Evolutionary conservation across 2,329 filamentous ascomycete species (phyloP), one percentile per base, ranked within the genome.

Genomic region (Neofusicoccum ribis): DNA sequence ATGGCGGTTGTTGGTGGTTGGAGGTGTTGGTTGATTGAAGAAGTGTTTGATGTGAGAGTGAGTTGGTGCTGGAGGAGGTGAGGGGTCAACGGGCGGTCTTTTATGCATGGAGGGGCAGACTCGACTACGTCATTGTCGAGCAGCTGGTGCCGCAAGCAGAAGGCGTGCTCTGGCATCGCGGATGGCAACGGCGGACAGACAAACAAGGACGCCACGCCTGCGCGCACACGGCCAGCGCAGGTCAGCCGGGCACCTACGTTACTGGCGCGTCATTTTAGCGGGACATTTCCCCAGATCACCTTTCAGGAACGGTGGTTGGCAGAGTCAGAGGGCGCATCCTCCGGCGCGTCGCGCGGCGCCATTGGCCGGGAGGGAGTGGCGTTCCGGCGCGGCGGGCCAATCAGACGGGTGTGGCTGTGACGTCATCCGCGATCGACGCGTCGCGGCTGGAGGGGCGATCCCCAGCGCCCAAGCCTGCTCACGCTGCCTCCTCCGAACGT

Each of bases 1-100:
- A 71, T 74, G 67, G 65, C 84, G 84, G 73, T 69, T 82, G 74
- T 70, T 71, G 69, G 58, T 64, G 56, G 68, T 65, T 67, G 68
- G 52, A 54, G 36, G 65, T 60, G 59, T 54, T 12, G 11, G 14
- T n/a, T n/a, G 15, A 27, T 14, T 44, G 54, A 44, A 37, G 50
- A 68, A n/a, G 51, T 20, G 31, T 41, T 71, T 69, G 67, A 66
- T 39, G 37, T 68, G 67, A 66, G 62, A 62, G 51, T 60, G 56
- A 47, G 68, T 65, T 65, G 63, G 14, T 23, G 23, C 2, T 60
- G 52, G 15, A 39, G 56, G 46, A 4, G 34, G 4, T 14, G 58
- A 14, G 43, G 27, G 37, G 31, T 27, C 27, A 17, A 14, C 17
- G 56, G 12, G 37, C 27, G 37, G 44, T 49, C 49, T 62, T 65